Evolutionary conservation across 768 basidiomycete genomes (phyloP), one percentile per base, ranked within the genome.

Genomic region (Mycena chlorophos): DNA sequence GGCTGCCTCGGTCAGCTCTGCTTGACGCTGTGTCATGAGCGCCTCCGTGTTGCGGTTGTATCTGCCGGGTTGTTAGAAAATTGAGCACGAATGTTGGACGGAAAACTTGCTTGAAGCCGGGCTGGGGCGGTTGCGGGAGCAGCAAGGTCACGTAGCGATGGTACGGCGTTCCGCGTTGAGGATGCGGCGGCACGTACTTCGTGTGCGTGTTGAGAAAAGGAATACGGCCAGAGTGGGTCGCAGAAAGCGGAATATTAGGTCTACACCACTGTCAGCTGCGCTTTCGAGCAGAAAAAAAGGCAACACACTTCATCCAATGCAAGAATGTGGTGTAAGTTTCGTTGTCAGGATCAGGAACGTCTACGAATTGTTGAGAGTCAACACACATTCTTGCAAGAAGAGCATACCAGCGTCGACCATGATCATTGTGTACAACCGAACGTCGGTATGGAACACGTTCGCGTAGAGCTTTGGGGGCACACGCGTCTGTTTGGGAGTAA

Each of bases 321-420:
- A 94, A 76, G 68, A 82, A 93, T 1, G 85, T 79, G 38, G 80
- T 84, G 73, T 80, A 98, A 0, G 85, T 75, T 60, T 78, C 73
- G 30, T 75, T 83, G 26, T 74, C 76, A 53, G 83, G 81, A 60
- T 93, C 79, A n/a, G 96, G 96, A 13, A 92, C 84, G 69, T 98
- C 94, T 91, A 65, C 3, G 42, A 13, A 16, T 34, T 34, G 37
- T 40, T 27, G 16, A 27, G 37, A 23, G 63, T 64, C 50, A 56
- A 29, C 52, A 19, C 12, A 19, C 22, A 51, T n/a, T n/a, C n/a
- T n/a, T n/a, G n/a, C n/a, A n/a, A n/a, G n/a, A n/a, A n/a, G n/a
- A n/a, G n/a, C n/a, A n/a, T n/a, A n/a, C 91, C 94, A 50, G 88
- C 86, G 69, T 98, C 95, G 43, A 98, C 74, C 71, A 99, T 84